A percentile compares a stretch with the other conserved stretches of the same genome.
These are phyloP conservation scores for Beverwykella pulmonaria DNA, from an alignment of 495 filamentous ascomycete species.

Conservation along the genomic window DNA sequence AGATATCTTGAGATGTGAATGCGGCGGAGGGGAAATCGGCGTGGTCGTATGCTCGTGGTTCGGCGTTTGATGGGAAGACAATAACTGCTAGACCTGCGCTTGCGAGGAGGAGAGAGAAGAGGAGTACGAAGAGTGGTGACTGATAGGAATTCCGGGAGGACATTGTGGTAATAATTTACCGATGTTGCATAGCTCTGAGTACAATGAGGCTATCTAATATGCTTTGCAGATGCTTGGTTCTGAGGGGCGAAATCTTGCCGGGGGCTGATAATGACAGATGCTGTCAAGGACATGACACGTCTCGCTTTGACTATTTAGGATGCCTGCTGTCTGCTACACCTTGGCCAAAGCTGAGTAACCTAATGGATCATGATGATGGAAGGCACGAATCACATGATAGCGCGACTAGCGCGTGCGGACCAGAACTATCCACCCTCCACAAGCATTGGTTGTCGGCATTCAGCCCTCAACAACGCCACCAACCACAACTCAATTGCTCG, in stretches of 20 bases:
- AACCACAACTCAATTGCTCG: neutral
- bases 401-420: neutral
- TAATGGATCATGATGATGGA: neutral
- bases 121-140: too few species aligned
- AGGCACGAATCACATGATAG: neutral
- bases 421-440: neutral
- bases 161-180: neutral
- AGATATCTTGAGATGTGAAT: neutral
- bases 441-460: neutral
- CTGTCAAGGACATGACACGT: neutral
- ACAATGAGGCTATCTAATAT: neutral
- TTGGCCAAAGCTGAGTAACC: neutral
- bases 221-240: neutral
- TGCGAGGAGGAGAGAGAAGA: neutral
- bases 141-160: too few species aligned
- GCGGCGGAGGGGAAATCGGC: neutral
- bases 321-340: neutral
- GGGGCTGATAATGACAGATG: neutral
- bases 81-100: neutral
- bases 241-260: neutral
- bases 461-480: neutral
- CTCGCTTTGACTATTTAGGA: neutral
- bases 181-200: neutral
- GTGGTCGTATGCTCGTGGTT: slow-evolving; percentile 2
- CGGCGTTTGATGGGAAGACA: slow-evolving; percentile 6